Percentiles rank a stretch among this genome's conserved stretches.
phyloP scores from a whole-genome alignment of 1,284 basidiomycete species.

The Ceratobasidium theobromae region DNA sequence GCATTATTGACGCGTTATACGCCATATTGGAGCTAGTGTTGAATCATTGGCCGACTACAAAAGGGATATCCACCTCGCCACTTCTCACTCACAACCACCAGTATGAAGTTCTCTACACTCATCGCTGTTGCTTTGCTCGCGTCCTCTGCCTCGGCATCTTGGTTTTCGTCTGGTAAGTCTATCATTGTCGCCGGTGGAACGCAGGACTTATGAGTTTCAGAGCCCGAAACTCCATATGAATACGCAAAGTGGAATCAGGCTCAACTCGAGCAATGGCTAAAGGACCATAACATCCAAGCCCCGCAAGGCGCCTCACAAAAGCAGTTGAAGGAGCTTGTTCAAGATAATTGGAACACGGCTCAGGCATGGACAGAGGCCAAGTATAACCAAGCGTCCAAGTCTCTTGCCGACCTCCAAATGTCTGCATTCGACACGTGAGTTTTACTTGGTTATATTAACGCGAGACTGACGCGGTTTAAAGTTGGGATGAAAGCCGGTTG shows the following conservation, averaged over 20 bases:
- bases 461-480: constrained; percentile 43
- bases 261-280: constrained; percentile 70
- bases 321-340: constrained; percentile 59
- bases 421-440: constrained; percentile 47
- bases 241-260: constrained; percentile 64
- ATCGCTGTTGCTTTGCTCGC: constrained; percentile 29
- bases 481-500: constrained; percentile 80
- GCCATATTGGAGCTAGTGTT: too few species aligned
- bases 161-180: constrained; percentile 21
- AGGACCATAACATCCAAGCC: constrained; percentile 64
- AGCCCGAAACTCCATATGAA: constrained; percentile 41
- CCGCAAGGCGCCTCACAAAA: constrained; percentile 53
- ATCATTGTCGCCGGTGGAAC: neutral
- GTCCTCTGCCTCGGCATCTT: constrained; percentile 28
- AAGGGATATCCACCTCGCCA: neutral
- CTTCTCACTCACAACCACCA: constrained; percentile 1
- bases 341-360: constrained; percentile 63
- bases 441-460: neutral
- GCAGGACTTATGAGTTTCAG: neutral
- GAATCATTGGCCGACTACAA: too few species aligned
- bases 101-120: constrained; percentile 31
- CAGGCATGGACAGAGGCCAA: constrained; percentile 61
- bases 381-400: constrained; percentile 63
- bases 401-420: constrained; percentile 56
- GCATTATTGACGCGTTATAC: neutral